Evolutionary conservation across 305 asterid genomes (phyloP).

Genomic region (Solanum hybrid): DNA sequence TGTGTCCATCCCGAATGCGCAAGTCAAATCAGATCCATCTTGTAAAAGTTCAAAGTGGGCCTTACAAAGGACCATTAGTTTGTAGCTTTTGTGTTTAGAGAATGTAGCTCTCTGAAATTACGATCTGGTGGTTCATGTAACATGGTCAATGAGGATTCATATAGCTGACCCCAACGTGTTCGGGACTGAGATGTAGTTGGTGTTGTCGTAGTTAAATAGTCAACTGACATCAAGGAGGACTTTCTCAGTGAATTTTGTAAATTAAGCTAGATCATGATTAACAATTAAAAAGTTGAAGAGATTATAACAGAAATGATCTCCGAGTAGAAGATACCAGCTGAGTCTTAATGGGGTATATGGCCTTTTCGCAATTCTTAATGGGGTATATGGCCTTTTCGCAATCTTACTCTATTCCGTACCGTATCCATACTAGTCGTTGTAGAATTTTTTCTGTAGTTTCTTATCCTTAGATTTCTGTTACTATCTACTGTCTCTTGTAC

Average conservation of each 20-base stretch:
- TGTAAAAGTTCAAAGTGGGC: neutral
- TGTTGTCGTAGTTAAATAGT: neutral
- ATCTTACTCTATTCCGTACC: neutral
- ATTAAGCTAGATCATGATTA: neutral
- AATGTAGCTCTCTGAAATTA: neutral
- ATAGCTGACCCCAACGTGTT: neutral
- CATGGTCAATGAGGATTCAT: neutral
- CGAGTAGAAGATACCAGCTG: neutral
- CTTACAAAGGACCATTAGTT: neutral
- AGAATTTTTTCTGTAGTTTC: neutral
- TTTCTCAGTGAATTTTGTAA: neutral
- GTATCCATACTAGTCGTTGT: neutral
- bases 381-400: neutral
- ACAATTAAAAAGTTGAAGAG: neutral
- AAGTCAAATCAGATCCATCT: neutral
- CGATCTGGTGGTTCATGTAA: neutral
- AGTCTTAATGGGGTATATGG: neutral
- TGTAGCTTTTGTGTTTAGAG: neutral
- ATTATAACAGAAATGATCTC: neutral
- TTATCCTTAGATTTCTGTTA: neutral
- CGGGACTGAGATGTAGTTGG: neutral
- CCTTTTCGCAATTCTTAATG: neutral
- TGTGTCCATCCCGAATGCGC: neutral
- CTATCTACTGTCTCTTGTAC: neutral
- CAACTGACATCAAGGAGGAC: neutral